phyloP scores from a whole-genome alignment of 1,284 basidiomycete genomes.

The Tilletia horrida region DNA sequence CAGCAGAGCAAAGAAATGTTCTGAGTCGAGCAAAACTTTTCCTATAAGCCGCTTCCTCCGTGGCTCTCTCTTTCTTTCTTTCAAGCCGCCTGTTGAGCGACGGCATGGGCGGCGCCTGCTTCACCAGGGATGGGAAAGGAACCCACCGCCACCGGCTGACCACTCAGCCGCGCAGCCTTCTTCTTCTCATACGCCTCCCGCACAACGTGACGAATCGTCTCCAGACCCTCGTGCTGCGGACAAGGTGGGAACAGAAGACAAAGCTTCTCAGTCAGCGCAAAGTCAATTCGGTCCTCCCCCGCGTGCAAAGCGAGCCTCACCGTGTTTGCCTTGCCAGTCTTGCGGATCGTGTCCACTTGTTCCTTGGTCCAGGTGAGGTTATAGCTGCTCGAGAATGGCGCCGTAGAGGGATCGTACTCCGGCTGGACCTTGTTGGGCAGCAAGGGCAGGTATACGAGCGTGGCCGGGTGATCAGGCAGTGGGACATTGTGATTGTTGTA shows the following conservation, averaged over 20 bases:
- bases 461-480: constrained; percentile 19
- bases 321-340: constrained; percentile 28
- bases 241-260: not conserved
- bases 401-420: constrained; percentile 27
- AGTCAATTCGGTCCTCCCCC: not conserved
- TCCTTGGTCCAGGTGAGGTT: constrained; percentile 31
- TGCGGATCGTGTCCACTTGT: constrained; percentile 29
- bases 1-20: too few relatives aligned
- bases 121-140: too few relatives aligned
- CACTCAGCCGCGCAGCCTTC: constrained; percentile 21
- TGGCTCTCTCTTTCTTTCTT: too few relatives aligned
- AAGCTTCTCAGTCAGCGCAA: not conserved
- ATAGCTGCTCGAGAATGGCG: constrained; percentile 29
- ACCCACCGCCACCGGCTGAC: not conserved
- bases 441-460: constrained; percentile 22
- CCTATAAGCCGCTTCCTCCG: too few relatives aligned
- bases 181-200: constrained; percentile 28
- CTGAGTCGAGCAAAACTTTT: too few relatives aligned
- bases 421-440: constrained; percentile 23
- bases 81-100: too few relatives aligned
- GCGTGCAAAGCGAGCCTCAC: constrained; percentile 16
- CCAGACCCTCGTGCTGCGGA: constrained; percentile 18
- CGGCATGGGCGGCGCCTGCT: too few relatives aligned
- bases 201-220: constrained; percentile 24
- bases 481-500: constrained; percentile 22